Evolutionary conservation across 148 eudicot genomes (phyloP).

Genomic region (Rhododendron mucronatum): DNA sequence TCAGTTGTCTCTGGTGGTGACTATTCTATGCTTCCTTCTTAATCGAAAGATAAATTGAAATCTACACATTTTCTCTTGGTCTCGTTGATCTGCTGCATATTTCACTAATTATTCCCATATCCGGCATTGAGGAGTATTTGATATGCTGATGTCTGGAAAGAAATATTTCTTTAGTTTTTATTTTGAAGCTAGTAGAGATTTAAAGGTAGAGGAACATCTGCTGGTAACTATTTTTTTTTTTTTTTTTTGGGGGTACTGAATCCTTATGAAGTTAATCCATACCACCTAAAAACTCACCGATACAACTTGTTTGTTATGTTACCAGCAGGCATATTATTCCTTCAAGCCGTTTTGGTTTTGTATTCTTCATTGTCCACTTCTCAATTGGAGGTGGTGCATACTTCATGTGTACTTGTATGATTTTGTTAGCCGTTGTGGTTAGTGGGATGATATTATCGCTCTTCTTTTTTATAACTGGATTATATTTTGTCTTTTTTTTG

Average conservation of each 20-base stretch:
- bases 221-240: not conserved
- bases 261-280: not conserved
- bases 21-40: not conserved
- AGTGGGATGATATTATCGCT: no score
- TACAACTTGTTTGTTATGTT: not conserved
- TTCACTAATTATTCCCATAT: not conserved
- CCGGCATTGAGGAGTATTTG: no score
- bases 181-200: not conserved
- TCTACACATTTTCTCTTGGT: not conserved
- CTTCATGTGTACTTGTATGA: no score
- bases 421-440: no score
- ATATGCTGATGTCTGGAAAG: not conserved
- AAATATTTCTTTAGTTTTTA: not conserved
- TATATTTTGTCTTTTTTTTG: no score
- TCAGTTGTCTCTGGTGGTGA: not conserved
- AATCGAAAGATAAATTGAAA: not conserved
- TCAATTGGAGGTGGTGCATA: not conserved
- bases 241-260: no score
- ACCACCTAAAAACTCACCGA: not conserved
- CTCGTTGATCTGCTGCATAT: not conserved
- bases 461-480: no score
- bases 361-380: not conserved
- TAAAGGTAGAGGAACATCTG: not conserved
- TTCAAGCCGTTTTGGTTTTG: not conserved
- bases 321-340: not conserved